phyloP scores from a whole-genome alignment of 352 stramenopile genomes.

The Peronosclerospora sorghi region DNA sequence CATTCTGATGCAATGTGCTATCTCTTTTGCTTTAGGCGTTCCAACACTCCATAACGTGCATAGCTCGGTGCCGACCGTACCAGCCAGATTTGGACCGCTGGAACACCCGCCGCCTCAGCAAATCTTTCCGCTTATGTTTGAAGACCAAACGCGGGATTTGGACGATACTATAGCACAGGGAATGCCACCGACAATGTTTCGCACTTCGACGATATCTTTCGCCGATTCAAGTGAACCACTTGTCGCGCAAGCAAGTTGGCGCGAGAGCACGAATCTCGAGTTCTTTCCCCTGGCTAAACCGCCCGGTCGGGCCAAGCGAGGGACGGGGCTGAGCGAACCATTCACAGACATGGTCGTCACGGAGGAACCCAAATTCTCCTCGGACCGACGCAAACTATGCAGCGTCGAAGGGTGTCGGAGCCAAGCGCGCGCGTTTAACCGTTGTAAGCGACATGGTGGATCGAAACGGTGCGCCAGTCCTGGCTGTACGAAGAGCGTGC shows the following conservation, averaged over 20 bases:
- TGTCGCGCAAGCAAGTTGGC: background rate
- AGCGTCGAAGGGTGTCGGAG: conserved; percentile 63
- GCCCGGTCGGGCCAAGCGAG: conserved; percentile 7
- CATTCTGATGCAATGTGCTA: background rate
- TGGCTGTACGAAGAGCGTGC: conserved; percentile 73
- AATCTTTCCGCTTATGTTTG: conserved; percentile 1
- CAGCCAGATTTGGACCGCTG: conserved; percentile 10
- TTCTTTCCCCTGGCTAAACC: background rate
- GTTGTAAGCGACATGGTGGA: conserved; percentile 73
- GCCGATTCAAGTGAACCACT: background rate
- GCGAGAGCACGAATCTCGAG: conserved; percentile 1
- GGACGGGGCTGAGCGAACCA: conserved; percentile 6
- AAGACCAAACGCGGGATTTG: conserved; percentile 6
- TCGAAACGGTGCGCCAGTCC: conserved; percentile 72
- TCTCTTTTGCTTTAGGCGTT: conserved; percentile 6
- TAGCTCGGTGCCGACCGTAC: conserved; percentile 8
- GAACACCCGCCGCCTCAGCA: conserved; percentile 9
- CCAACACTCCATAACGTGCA: conserved; percentile 8
- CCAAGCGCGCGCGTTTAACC: conserved; percentile 73
- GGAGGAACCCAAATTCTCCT: conserved; percentile 41
- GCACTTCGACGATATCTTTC: background rate
- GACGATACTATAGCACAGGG: background rate
- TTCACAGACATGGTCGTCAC: conserved; percentile 13
- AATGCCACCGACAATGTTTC: conserved; percentile 2
- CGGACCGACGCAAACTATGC: conserved; percentile 66